Evolutionary conservation across 106 monocot genomes (phyloP), one percentile per base, ranked within the genome.

Genomic region (Agapanthus africanus): DNA sequence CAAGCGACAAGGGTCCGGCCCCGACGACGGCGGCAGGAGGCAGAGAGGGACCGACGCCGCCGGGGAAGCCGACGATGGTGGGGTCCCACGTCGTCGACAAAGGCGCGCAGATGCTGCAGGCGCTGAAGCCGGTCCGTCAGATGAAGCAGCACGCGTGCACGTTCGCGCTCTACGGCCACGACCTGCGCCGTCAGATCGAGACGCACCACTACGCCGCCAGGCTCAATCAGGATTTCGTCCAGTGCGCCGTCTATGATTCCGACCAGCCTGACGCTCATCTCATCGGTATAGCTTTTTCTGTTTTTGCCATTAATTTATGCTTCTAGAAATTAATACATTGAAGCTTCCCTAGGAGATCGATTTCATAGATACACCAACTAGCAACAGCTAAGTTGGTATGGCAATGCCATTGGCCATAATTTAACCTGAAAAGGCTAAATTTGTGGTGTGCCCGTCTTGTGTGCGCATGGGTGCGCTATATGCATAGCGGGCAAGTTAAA

Each of bases 211-310:
- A 61, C 73, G 40, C 70, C 62, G 60, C 84, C 52, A 78, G 93
- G 30, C 70, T 84, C 71, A 93, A 73, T 77, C 77, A 87, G 73
- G 90, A 93, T 63, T 71, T 87, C 71, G 87, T 93, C 71, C 93
- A 93, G 81, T 90, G 90, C 70, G 80, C 93, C 46, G 86, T 90
- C 74, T 90, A 93, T 74, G 84, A 87, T 73, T 84, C 90, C 73
- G 90, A 87, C 65, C 38, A 72, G 25, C 70, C 88, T 68, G 38
- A 59, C n/a, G 87, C 85, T 19, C 80, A 40, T 44, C 94, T 94
- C 51, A 84, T 87, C 59, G 90, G 91, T 85, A 2, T 15, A 8
- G 19, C 8, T 8, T 7, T 10, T 47, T 11, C 28, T n/a, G n/a
- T n/a, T n/a, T n/a, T n/a, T n/a, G n/a, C n/a, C n/a, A n/a, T n/a